phyloP scores from a whole-genome alignment of 75 land plant genomes.

The Pseudotsuga menziesii region DNA sequence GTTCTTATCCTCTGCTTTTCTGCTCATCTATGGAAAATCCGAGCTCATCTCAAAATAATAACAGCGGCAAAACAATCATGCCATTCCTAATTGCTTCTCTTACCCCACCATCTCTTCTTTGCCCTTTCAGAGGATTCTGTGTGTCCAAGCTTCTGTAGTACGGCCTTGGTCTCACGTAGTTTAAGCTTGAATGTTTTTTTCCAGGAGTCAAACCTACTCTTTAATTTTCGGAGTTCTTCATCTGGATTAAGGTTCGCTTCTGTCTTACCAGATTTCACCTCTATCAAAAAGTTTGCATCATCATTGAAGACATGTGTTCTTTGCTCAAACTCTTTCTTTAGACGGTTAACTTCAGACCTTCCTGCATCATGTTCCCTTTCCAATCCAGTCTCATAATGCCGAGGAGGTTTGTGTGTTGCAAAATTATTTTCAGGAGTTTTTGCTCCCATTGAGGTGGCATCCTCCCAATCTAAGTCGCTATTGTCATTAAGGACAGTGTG shows the following conservation, averaged over 20 bases:
- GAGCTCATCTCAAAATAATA: background rate
- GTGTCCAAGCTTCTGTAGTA: slow-evolving; percentile 65
- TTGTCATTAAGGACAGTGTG: slow-evolving; percentile 21
- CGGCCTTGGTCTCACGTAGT: slow-evolving; percentile 75
- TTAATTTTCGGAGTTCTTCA: slow-evolving; percentile 71
- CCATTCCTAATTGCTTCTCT: slow-evolving; percentile 27
- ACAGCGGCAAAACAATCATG: background rate
- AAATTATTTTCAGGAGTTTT: background rate
- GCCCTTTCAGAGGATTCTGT: slow-evolving; percentile 37
- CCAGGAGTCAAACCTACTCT: slow-evolving; percentile 77
- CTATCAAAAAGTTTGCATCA: slow-evolving; percentile 88
- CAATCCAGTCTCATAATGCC: slow-evolving; percentile 7
- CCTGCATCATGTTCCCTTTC: slow-evolving; percentile 55
- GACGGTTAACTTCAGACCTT: slow-evolving; percentile 52
- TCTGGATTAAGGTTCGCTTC: slow-evolving; percentile 83
- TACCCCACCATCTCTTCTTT: slow-evolving; percentile 82
- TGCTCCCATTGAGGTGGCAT: slow-evolving; percentile 10
- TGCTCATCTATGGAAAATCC: no score
- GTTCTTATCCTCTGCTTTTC: no score
- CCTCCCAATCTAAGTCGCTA: slow-evolving; percentile 40
- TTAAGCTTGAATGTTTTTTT: slow-evolving; percentile 72
- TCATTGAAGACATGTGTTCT: slow-evolving; percentile 82
- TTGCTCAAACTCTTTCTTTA: slow-evolving; percentile 84
- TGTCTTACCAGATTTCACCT: slow-evolving; percentile 85
- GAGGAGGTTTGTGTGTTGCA: background rate